Base-by-base conservation (phyloP, 1,284 basidiomycete genomes). In the Marasmius tenuissimus region DNA sequence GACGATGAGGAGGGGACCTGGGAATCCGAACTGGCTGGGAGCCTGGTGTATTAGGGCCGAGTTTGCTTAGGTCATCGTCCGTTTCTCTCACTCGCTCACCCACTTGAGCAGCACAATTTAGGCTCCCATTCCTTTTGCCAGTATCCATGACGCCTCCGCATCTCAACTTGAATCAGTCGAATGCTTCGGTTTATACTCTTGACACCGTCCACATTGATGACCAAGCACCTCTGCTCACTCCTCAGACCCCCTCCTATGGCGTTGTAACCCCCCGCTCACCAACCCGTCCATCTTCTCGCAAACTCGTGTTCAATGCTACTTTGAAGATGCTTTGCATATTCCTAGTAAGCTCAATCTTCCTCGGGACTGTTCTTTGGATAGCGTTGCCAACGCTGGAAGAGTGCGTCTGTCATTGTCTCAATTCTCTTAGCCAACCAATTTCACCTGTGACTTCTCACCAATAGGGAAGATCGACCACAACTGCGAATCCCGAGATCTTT, bases 401-500 rank as follows among this genome's bases (percentile, higher is more conserved):
- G 93, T 93, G 68, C 71, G 91, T 84, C 22, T 34, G 9, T 49
- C 18, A 38, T 47, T 49, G 11, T 51, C 5, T 42, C 33, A n/a
- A 27, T n/a, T 62, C 50, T 54, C n/a, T 40, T 49, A 53, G 47
- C 42, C 48, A 42, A 6, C 47, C 18, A 50, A 16, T 62, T 57
- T 52, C 61, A 37, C 52, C 60, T 65, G 27, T 68, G 39, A 68
- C 63, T 22, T 59, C 37, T 52, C 55, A 27, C 60, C 38, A 62
- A 27, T 68, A 94, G 93, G 51, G 83, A 81, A 57, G 94, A 96
- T 77, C 85, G 89, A 35, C 85, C 85, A 0, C 73, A 84, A 47
- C 79, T 96, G 35, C 88, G 86, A 67, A 85, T 96, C 64, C 94
- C 94, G 6, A 91, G 90, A 71, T 93, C 90, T 1, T 96, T 96